Conservation (phyloP, 441 rosid genomes). For the Biscutella laevigata region DNA sequence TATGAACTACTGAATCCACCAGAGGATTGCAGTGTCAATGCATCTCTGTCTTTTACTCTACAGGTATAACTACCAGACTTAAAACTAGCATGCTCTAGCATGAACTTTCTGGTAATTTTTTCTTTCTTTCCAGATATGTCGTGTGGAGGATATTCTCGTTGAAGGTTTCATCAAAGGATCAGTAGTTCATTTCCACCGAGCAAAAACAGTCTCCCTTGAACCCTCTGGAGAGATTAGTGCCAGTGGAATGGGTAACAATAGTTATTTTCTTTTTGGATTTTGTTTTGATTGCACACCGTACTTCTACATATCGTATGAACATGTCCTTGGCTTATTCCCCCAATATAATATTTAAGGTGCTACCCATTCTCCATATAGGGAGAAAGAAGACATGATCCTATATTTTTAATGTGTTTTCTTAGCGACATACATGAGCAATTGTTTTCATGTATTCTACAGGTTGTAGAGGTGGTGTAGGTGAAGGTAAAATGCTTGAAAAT, state of each 20-base stretch:
- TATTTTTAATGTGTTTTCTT: neutral
- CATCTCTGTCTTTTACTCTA: conserved; percentile 86
- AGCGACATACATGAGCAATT: neutral
- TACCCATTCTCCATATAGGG: neutral
- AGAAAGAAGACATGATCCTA: neutral
- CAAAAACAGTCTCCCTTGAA: conserved; percentile 62
- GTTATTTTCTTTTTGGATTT: conserved; percentile 11
- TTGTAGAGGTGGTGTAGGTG: conserved; percentile 84
- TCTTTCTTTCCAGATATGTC: conserved; percentile 57
- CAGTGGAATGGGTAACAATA: conserved; percentile 70
- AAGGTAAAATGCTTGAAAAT: conserved; percentile 54
- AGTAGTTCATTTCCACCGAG: conserved; percentile 86
- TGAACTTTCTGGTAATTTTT: conserved; percentile 18
- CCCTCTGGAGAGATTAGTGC: conserved; percentile 77
- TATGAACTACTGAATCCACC: conserved; percentile 80
- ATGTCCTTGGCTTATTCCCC: conserved; percentile 5
- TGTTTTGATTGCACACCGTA: conserved; percentile 1
- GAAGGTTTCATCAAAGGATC: conserved; percentile 86
- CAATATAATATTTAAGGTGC: neutral
- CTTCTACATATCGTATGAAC: conserved; percentile 2
- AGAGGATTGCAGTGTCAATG: conserved; percentile 98
- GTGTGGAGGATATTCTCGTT: conserved; percentile 84
- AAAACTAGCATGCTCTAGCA: conserved; percentile 6
- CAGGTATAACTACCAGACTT: conserved; percentile 45
- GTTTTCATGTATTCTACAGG: conserved; percentile 43